phyloP scores from a whole-genome alignment of 306 rosid species.

The Arachis stenosperma region DNA sequence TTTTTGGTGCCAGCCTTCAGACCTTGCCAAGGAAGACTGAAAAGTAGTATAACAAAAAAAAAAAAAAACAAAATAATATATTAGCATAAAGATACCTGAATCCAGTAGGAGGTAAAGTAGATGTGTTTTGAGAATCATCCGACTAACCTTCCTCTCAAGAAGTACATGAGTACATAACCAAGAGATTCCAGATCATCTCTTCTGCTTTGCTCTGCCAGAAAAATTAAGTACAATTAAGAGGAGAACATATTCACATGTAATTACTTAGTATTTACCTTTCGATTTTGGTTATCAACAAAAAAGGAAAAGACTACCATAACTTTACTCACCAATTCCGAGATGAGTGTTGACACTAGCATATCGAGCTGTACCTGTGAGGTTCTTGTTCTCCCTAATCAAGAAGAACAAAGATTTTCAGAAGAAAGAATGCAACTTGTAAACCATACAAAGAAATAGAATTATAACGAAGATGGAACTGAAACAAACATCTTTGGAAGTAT shows the following conservation, averaged over 20 bases:
- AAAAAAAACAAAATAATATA: background rate
- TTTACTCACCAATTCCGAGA: constrained; percentile 93
- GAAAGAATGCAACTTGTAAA: constrained; percentile 11
- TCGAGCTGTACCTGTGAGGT: constrained; percentile 99
- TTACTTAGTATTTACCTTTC: background rate
- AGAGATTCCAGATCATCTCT: constrained; percentile 99
- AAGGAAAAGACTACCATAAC: constrained; percentile 35
- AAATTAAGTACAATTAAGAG: constrained; percentile 38
- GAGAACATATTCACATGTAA: constrained; percentile 15
- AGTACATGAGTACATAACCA: constrained; percentile 99
- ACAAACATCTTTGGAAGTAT: background rate
- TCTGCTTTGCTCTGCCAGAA: constrained; percentile 96
- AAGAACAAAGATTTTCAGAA: constrained; percentile 14
- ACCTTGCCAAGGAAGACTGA: constrained; percentile 99
- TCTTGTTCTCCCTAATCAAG: constrained; percentile 89
- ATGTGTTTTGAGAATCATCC: constrained; percentile 36
- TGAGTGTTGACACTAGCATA: constrained; percentile 99
- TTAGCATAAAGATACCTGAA: constrained; percentile 36
- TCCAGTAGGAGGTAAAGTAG: constrained; percentile 33
- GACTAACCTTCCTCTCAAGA: constrained; percentile 96
- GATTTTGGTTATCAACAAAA: constrained; percentile 28
- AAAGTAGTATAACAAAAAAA: constrained; percentile 28
- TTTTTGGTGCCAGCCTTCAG: constrained; percentile 96
- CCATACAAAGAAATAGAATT: constrained; percentile 13
- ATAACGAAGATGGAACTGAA: constrained; percentile 17